Evolutionary conservation across 495 filamentous ascomycete species (phyloP).

Genomic region (Glarea lozoyensis): DNA sequence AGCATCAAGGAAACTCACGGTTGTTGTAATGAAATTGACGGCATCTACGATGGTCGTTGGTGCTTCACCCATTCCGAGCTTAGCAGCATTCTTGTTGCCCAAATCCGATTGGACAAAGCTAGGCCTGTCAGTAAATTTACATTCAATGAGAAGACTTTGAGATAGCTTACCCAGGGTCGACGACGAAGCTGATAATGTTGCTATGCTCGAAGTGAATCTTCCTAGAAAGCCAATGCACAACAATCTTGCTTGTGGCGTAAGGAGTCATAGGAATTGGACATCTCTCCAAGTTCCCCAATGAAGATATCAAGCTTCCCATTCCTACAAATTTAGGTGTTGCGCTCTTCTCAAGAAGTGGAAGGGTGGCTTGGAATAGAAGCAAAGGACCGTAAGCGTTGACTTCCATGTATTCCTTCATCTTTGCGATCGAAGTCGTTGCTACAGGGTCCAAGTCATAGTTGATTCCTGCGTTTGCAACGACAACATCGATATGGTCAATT

Average conservation of each 20-base stretch:
- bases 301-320: conserved; percentile 25
- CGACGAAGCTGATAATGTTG: too few species aligned
- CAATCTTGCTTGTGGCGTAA: conserved; percentile 32
- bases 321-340: conserved; percentile 29
- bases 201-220: conserved; percentile 32
- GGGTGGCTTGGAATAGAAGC: conserved; percentile 29
- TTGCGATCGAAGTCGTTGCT: not conserved
- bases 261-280: conserved; percentile 17
- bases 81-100: conserved; percentile 7
- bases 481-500: conserved; percentile 33
- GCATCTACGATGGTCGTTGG: conserved; percentile 11
- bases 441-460: conserved; percentile 9
- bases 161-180: too few species aligned
- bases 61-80: conserved; percentile 7
- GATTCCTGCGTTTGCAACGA: conserved; percentile 44
- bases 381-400: conserved; percentile 33
- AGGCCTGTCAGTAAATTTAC: too few species aligned
- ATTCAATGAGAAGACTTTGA: too few species aligned
- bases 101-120: conserved; percentile 14
- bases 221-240: conserved; percentile 28
- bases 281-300: conserved; percentile 20
- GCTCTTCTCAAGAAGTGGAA: conserved; percentile 25
- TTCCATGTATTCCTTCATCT: conserved; percentile 27
- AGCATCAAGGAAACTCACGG: too few species aligned
- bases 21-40: too few species aligned